phyloP scores from a whole-genome alignment of 2,329 filamentous ascomycete species.

The Cryoendolithus antarcticus region DNA sequence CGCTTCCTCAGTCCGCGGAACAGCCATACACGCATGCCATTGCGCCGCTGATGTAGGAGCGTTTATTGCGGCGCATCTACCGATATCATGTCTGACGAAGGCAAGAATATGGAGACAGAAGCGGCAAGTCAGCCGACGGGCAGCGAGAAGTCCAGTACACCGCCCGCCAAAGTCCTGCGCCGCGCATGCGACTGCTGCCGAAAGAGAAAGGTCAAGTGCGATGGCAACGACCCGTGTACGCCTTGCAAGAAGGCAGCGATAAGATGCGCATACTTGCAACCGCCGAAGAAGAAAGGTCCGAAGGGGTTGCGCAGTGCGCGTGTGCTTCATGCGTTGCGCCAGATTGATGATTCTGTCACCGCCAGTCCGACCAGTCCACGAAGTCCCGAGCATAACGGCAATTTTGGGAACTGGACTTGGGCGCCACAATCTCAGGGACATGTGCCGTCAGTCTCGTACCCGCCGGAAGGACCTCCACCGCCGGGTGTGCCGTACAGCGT shows the following conservation, averaged over 20 bases:
- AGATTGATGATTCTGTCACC: conserved; percentile 20
- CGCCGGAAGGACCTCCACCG: conserved; percentile 4
- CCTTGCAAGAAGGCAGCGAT: conserved; percentile 24
- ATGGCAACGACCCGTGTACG: conserved; percentile 21
- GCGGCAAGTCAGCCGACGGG: too few relatives aligned
- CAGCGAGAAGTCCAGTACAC: too few relatives aligned
- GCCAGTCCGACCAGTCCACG: conserved; percentile 13
- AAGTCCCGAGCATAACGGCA: conserved; percentile 12
- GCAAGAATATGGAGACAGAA: too few relatives aligned
- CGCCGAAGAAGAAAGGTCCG: conserved; percentile 26
- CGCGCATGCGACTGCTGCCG: conserved; percentile 26
- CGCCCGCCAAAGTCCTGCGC: conserved; percentile 14
- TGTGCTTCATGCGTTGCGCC: conserved; percentile 22
- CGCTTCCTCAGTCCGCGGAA: too few relatives aligned
- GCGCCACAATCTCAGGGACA: conserved; percentile 2
- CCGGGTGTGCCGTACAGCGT: conserved; percentile 6
- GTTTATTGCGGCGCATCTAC: too few relatives aligned
- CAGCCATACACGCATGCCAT: too few relatives aligned
- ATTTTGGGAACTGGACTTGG: conserved; percentile 21
- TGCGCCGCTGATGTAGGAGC: too few relatives aligned
- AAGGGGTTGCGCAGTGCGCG: conserved; percentile 23
- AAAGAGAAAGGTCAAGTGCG: conserved; percentile 25
- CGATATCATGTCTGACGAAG: too few relatives aligned
- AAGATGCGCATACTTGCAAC: conserved; percentile 24
- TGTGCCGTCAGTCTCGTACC: neutral